These are phyloP conservation scores for Stagonosporopsis chrysanthemi DNA, from an alignment of 2,329 filamentous ascomycete genomes.

Conservation along the genomic window DNA sequence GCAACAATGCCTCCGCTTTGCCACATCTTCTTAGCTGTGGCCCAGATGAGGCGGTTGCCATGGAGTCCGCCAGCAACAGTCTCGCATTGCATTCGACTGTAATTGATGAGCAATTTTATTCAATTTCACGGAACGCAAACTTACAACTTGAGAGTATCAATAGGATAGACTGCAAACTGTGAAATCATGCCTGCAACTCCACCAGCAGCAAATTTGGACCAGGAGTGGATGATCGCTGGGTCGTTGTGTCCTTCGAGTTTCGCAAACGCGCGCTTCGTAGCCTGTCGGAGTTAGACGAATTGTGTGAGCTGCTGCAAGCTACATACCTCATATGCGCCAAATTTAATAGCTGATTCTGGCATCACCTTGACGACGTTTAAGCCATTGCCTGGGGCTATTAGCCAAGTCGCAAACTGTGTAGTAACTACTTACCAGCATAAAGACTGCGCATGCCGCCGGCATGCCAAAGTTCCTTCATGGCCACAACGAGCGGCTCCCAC, in stretches of 20 bases:
- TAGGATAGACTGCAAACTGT: conserved; percentile 94
- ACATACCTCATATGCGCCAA: conserved; percentile 87
- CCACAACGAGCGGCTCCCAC: conserved; percentile 73
- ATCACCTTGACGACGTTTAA: conserved; percentile 97
- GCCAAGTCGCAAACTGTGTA: neutral
- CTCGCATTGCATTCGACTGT: conserved; percentile 85
- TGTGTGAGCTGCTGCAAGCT: neutral
- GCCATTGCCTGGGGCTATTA: conserved; percentile 75
- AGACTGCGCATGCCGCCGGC: conserved; percentile 87
- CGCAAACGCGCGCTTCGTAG: conserved; percentile 86
- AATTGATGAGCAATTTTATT: neutral
- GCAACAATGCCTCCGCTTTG: conserved; percentile 74
- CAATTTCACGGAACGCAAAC: conserved; percentile 28
- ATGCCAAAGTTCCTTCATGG: conserved; percentile 79
- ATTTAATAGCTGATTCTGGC: conserved; percentile 98
- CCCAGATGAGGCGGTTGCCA: conserved; percentile 81
- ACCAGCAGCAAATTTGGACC: conserved; percentile 89
- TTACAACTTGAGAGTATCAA: conserved; percentile 81
- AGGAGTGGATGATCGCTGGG: conserved; percentile 77
- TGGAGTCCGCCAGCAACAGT: conserved; percentile 84
- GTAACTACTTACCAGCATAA: conserved; percentile 76
- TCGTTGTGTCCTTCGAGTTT: conserved; percentile 88
- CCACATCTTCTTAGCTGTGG: conserved; percentile 89
- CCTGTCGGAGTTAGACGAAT: conserved; percentile 54
- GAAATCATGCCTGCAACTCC: conserved; percentile 90